Percentiles rank a stretch among this genome's conserved stretches.
Conservation (phyloP, 1,284 basidiomycete species). For the Rhodotorula sp. region DNA sequence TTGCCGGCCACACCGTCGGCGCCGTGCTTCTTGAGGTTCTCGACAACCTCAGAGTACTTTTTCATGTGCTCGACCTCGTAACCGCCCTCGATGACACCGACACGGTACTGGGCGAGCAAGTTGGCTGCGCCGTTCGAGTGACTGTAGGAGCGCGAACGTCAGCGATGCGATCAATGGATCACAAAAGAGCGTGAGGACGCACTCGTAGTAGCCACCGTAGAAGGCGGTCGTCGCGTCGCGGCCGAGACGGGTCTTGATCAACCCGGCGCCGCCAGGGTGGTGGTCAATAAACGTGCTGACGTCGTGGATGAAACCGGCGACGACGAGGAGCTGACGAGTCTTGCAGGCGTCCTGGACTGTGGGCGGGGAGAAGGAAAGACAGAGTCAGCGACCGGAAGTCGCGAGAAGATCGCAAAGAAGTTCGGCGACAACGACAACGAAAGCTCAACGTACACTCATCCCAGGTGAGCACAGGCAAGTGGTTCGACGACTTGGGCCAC, state of each 20-base stretch:
- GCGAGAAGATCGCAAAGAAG: not conserved
- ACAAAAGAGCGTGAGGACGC: not conserved
- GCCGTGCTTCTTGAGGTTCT: conserved; percentile 26
- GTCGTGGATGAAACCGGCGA: conserved; percentile 90
- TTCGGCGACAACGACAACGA: conserved; percentile 7
- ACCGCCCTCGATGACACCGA: conserved; percentile 78
- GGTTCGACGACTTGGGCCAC: conserved; percentile 71
- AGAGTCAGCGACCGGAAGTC: not conserved
- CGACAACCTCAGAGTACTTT: conserved; percentile 38
- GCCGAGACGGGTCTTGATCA: conserved; percentile 65
- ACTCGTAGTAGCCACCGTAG: conserved; percentile 71
- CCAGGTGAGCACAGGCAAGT: conserved; percentile 80
- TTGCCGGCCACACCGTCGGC: conserved; percentile 36
- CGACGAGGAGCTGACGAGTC: conserved; percentile 72
- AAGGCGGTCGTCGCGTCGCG: conserved; percentile 74
- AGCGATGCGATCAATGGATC: not conserved
- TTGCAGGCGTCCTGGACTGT: conserved; percentile 70
- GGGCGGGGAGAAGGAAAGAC: not conserved
- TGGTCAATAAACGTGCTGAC: conserved; percentile 80
- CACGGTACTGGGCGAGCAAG: conserved; percentile 82
- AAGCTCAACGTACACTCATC: conserved; percentile 64
- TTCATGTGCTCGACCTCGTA: conserved; percentile 42
- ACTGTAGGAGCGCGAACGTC: conserved; percentile 45
- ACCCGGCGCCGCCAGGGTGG: conserved; percentile 74
- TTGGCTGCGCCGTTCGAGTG: conserved; percentile 87